Conservation (phyloP, 495 filamentous ascomycete genomes). For the Aspergillus bridgeri region DNA sequence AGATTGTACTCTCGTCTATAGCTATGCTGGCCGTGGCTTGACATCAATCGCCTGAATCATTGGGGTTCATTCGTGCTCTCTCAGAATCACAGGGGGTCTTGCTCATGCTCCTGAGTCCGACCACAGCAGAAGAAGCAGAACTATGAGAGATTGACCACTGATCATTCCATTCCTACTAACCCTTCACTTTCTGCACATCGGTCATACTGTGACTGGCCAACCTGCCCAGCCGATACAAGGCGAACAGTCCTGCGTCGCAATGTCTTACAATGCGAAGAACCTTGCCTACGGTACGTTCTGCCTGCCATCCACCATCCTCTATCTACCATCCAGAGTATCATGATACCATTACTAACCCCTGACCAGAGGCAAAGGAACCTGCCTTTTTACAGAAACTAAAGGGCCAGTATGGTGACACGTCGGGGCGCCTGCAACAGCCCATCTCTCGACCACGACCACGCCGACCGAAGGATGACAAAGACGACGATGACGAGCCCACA, state of each 20-base stretch:
- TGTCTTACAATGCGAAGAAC: slow-evolving; percentile 47
- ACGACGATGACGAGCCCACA: slow-evolving; percentile 46
- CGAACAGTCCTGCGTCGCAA: slow-evolving; percentile 12
- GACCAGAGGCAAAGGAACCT: slow-evolving; percentile 43
- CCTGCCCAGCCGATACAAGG: not conserved
- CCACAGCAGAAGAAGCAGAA: not conserved
- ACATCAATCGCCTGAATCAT: not conserved
- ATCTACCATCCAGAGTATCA: too few species aligned
- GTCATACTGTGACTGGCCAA: not conserved
- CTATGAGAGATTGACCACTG: not conserved
- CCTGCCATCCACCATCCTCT: not conserved
- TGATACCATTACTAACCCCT: not conserved
- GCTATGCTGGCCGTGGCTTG: not conserved
- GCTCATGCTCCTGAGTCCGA: too few species aligned
- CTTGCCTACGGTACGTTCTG: slow-evolving; percentile 42
- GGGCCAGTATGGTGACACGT: slow-evolving; percentile 37
- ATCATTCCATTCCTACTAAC: not conserved
- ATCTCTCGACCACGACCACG: slow-evolving; percentile 43
- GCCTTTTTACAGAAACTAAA: slow-evolving; percentile 46
- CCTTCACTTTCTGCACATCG: not conserved
- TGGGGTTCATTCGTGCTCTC: not conserved
- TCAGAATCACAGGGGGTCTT: too few species aligned
- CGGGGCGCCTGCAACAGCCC: slow-evolving; percentile 40
- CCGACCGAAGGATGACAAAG: slow-evolving; percentile 32
- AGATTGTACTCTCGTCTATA: not conserved